phyloP scores from a whole-genome alignment of 1,284 basidiomycete species.

The Boletus mariae region DNA sequence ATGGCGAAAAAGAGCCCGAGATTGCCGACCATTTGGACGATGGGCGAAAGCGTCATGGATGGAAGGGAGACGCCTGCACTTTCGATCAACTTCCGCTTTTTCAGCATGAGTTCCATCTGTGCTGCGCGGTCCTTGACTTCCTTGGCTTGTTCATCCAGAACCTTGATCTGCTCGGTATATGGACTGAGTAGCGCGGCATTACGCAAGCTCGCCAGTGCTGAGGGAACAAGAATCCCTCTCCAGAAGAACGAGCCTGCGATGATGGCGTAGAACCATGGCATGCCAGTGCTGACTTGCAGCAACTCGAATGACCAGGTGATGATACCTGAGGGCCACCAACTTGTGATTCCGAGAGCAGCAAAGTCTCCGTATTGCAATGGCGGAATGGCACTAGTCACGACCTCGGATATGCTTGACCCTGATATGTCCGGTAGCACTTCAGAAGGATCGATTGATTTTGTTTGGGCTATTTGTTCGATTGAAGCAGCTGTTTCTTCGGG shows the following conservation, averaged over 20 bases:
- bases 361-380: slow-evolving; percentile 78
- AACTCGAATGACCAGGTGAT: slow-evolving; percentile 69
- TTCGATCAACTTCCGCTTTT: slow-evolving; percentile 62
- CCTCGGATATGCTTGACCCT: slow-evolving; percentile 18
- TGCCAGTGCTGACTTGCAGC: slow-evolving; percentile 67
- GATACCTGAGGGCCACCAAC: slow-evolving; percentile 57
- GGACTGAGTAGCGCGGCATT: slow-evolving; percentile 70
- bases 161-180: slow-evolving; percentile 58
- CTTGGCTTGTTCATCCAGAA: slow-evolving; percentile 48
- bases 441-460: neutral
- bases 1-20: slow-evolving; percentile 86
- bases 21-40: slow-evolving; percentile 78
- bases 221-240: slow-evolving; percentile 67
- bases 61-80: slow-evolving; percentile 69
- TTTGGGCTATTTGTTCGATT: neutral
- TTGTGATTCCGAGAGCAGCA: slow-evolving; percentile 67
- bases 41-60: slow-evolving; percentile 54
- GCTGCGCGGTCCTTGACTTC: slow-evolving; percentile 41
- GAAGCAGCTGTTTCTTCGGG: neutral
- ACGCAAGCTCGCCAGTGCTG: slow-evolving; percentile 63
- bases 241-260: slow-evolving; percentile 67
- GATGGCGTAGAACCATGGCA: slow-evolving; percentile 89
- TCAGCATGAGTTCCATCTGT: slow-evolving; percentile 49
- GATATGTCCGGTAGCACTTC: slow-evolving; percentile 11
- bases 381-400: slow-evolving; percentile 32